Evolutionary conservation across 768 basidiomycete species (phyloP), one percentile per base, ranked within the genome.

Genomic region (Macrocybe gigantea): DNA sequence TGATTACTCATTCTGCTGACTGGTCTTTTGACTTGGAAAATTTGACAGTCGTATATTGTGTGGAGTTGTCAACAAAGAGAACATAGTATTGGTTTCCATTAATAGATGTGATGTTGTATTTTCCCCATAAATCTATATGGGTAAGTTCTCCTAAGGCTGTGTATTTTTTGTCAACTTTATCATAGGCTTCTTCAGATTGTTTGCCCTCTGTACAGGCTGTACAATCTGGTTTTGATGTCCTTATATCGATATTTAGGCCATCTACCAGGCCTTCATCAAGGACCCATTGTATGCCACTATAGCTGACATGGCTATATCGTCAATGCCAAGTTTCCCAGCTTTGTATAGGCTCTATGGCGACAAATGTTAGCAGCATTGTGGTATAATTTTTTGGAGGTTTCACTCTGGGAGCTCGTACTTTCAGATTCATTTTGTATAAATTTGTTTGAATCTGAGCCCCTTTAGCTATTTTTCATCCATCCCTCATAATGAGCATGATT

Each of bases 11-110:
- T 1, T 39, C 29, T 32, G 58, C 56, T 1, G 49, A 35, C 2
- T 60, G 53, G 2, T 51, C 52, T 44, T 60, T 59, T 2, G 38
- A 5, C 11, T 44, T 36, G 1, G 59, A 31, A 38, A 62, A 60
- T 32, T 57, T 31, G 9, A 43, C 22, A 7, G 33, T 14, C 12
- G 41, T 22, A 9, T 15, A 11, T 8, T 22, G n/a, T 29, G 14
- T 5, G 12, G 31, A 31, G 9, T 10, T 22, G 22, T 43, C 41
- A 2, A 33, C 33, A 33, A 29, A 31, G 8, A 12, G 12, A 12
- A 43, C 8, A 30, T 31, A 43, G 14, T 43, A 31, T 38, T 47
- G 33, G 37, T 13, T 33, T 34, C 13, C 37, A 29, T 22, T 33
- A 15, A 33, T 47, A 4, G 43, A 42, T 30, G 33, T 13, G 38